These are phyloP conservation scores for Candida tibetensis DNA, from an alignment of 805 yeast species.

Conservation along the genomic window DNA sequence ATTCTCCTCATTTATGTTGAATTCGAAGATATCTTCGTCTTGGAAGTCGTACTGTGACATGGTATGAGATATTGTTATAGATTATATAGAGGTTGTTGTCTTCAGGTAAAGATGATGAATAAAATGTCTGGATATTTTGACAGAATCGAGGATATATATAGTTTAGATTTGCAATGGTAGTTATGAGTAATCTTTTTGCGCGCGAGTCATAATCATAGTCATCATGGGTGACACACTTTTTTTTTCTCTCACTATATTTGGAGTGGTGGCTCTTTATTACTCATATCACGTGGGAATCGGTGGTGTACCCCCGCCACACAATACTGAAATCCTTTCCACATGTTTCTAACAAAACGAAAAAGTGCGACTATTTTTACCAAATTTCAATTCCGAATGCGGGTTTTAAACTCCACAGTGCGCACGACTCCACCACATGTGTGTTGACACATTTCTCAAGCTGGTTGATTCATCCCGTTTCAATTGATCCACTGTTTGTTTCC, in stretches of 20 bases:
- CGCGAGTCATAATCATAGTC: neutral
- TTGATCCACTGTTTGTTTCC: too few species aligned
- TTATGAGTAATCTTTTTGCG: conserved; percentile 6
- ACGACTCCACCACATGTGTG: too few species aligned
- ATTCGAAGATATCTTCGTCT: conserved; percentile 15
- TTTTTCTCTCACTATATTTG: too few species aligned
- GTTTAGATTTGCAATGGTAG: conserved; percentile 6
- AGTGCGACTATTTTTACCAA: neutral
- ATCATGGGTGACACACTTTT: neutral
- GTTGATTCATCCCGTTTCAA: neutral
- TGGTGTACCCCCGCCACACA: neutral
- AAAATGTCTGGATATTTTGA: neutral
- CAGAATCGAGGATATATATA: neutral
- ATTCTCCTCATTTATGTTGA: conserved; percentile 12
- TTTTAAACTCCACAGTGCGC: neutral
- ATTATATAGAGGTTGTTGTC: neutral
- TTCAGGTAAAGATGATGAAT: neutral
- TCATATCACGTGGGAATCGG: neutral
- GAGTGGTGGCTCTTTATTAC: neutral
- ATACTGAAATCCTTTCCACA: too few species aligned
- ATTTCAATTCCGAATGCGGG: neutral
- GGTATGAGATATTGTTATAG: neutral
- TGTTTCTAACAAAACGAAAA: neutral
- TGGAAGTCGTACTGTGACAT: neutral
- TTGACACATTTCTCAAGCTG: too few species aligned